These are phyloP conservation scores for Pseudonitzschia delicatissima DNA, from an alignment of 108 stramenopile species.

Conservation along the genomic window DNA sequence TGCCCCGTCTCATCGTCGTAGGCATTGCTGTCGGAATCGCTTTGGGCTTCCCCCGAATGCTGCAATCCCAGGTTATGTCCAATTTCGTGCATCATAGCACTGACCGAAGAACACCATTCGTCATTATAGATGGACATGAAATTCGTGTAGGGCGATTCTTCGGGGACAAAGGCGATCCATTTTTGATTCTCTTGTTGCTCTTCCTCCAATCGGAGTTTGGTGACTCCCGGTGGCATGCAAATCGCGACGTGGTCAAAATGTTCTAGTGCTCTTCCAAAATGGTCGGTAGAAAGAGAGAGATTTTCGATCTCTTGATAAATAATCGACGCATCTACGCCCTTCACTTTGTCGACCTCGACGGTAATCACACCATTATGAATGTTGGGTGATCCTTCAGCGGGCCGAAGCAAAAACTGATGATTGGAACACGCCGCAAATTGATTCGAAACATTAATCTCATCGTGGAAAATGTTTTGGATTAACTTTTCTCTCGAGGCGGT, in stretches of 20 bases:
- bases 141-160: not conserved
- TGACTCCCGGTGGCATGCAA: not conserved
- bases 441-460: not conserved
- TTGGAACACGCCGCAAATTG: not conserved
- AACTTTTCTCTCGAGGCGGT: not conserved
- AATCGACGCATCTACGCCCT: not conserved
- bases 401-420: not conserved
- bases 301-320: not conserved
- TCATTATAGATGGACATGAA: conserved; percentile 42
- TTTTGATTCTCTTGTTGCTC: too few relatives aligned
- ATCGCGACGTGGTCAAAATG: not conserved
- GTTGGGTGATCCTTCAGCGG: not conserved
- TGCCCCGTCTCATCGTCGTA: conserved; percentile 23
- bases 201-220: not conserved
- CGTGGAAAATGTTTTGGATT: not conserved
- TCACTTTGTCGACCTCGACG: not conserved
- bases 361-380: not conserved
- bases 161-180: not conserved
- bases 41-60: conserved; percentile 26
- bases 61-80: conserved; percentile 28
- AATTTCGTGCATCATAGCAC: conserved; percentile 22
- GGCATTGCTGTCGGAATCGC: too few relatives aligned
- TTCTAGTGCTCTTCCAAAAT: not conserved
- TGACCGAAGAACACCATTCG: conserved; percentile 40
- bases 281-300: not conserved